Conservation (phyloP, 345 rosid genomes). For the Corchorus capsularis region DNA sequence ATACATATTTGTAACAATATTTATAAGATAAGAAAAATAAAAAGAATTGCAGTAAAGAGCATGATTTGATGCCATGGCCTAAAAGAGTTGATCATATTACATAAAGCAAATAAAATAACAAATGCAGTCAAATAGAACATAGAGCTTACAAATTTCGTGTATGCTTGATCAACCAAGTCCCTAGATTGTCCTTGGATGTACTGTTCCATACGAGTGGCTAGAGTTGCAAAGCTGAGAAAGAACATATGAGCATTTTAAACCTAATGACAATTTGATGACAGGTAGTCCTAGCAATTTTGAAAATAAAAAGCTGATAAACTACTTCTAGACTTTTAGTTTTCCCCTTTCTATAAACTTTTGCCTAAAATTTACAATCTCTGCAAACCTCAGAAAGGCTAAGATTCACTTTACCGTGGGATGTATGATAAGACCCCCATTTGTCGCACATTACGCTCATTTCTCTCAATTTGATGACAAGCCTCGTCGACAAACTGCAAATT, state of each 20-base stretch:
- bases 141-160: conserved; percentile 88
- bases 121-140: not conserved
- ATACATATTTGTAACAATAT: conserved; percentile 5
- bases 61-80: not conserved
- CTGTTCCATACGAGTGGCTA: conserved; percentile 99
- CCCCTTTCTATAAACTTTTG: not conserved
- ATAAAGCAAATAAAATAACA: not conserved
- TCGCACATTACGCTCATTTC: conserved; percentile 85
- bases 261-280: conserved; percentile 6
- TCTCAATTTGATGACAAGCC: conserved; percentile 97
- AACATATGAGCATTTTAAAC: not conserved
- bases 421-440: conserved; percentile 91
- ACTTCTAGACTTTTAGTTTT: not conserved
- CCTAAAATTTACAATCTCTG: not conserved
- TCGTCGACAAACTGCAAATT: conserved; percentile 87
- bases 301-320: not conserved
- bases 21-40: not conserved
- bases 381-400: not conserved
- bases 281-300: conserved; percentile 1
- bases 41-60: not conserved
- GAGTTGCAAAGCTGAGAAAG: conserved; percentile 79
- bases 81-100: not conserved
- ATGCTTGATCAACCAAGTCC: conserved; percentile 98
- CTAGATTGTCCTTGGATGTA: conserved; percentile 97
- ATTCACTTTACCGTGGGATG: conserved; percentile 74